Conservation (phyloP, 192 early-diverging fungal species). For the Coemansia sp. region DNA sequence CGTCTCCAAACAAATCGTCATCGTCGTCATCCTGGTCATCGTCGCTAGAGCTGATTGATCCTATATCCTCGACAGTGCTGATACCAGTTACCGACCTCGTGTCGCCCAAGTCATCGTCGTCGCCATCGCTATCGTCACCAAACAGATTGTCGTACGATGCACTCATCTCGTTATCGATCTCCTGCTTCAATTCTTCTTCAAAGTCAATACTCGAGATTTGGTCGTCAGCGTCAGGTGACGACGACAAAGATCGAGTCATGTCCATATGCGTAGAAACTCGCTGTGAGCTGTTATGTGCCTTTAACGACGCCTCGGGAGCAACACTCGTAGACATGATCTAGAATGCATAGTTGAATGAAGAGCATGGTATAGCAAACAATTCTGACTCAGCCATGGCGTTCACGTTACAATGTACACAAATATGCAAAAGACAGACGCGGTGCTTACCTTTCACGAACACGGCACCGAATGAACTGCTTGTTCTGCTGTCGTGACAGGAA, state of each 20-base stretch:
- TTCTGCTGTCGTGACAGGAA: neutral
- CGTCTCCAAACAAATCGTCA: slow-evolving; percentile 45
- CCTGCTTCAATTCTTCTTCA: slow-evolving; percentile 53
- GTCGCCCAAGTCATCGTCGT: slow-evolving; percentile 9
- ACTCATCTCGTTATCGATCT: slow-evolving; percentile 55
- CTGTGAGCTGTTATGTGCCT: slow-evolving; percentile 24
- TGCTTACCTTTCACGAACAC: slow-evolving; percentile 4
- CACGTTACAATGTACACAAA: neutral
- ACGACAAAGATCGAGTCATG: slow-evolving; percentile 25
- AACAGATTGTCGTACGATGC: slow-evolving; percentile 52
- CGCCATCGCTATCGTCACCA: slow-evolving; percentile 30
- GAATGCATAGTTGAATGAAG: neutral
- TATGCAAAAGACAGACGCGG: neutral
- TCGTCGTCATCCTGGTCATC: slow-evolving; percentile 16
- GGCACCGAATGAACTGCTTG: neutral
- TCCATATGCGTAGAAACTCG: slow-evolving; percentile 23
- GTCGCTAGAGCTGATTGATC: slow-evolving; percentile 5
- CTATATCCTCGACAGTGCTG: slow-evolving; percentile 19
- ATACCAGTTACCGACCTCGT: slow-evolving; percentile 25
- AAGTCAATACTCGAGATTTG: slow-evolving; percentile 36
- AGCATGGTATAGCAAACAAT: neutral
- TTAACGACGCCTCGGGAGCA: slow-evolving; percentile 31
- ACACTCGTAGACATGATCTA: slow-evolving; percentile 54
- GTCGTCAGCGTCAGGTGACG: slow-evolving; percentile 37
- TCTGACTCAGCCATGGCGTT: neutral